Base-by-base conservation (phyloP, 192 early-diverging fungal genomes). In the Phlyctochytrium bullatum region DNA sequence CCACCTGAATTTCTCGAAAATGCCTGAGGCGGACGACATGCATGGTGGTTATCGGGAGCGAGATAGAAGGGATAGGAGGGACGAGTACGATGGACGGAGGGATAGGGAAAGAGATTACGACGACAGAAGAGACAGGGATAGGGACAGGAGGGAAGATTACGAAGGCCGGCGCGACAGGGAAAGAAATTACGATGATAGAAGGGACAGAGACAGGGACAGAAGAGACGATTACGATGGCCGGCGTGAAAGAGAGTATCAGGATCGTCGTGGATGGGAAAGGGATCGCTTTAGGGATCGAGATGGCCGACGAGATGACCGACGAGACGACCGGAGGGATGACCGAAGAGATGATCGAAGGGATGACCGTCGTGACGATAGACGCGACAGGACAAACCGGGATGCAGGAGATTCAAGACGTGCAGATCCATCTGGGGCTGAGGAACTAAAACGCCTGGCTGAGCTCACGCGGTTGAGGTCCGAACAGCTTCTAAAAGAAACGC, bases 41-140 rank as follows among this genome's bases (percentile, higher is more conserved):
- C 6, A 56, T 70, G 78, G 29, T n/a, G 40, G 20, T 47, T 47
- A 47, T 47, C 40, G 40, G 52, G 63, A 35, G 63, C 51, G 35
- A 65, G 63, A 54, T 34, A 65, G 3, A 56, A 71, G 78, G 29
- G 68, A 61, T 2, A 50, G 67, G 28, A 36, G 64, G 71, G 23
- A 50, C 24, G 66, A 77, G 2, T 33, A 35, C n/a, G 73, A 83
- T 63, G 76, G 75, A 66, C 73, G 74, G 30, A 64, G 73, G 40
- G 56, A 58, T 4, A 78, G 53, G 35, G 80, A 77, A 28, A 69
- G 68, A 61, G 71, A 75, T 29, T 32, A 62, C 34, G 67, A 68
- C 40, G 62, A 67, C 61, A 54, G 59, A 32, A 69, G 35, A 52
- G 76, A 75, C 61, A 64, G 71, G 40, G 61, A 56, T 27, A 47